These are phyloP conservation scores for Leccinum subspadiceum DNA, from an alignment of 1,284 basidiomycete genomes.

Conservation along the genomic window DNA sequence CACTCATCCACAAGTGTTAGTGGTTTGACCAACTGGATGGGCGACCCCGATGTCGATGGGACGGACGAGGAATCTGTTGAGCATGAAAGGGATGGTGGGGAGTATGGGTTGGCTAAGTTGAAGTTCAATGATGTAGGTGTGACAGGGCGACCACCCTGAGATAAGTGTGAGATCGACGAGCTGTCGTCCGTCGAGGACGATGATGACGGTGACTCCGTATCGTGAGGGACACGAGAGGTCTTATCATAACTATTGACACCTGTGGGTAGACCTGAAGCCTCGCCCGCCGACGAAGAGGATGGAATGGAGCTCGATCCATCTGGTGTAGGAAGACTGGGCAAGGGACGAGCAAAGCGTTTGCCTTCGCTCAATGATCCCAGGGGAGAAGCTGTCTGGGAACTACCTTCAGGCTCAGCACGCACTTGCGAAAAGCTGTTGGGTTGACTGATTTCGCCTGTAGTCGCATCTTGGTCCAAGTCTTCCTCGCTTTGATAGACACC, in stretches of 20 bases:
- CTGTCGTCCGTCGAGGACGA: slow-evolving; percentile 30
- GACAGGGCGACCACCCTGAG: slow-evolving; percentile 30
- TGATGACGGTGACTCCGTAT: slow-evolving; percentile 27
- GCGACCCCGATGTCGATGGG: slow-evolving; percentile 39
- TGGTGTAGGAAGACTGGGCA: slow-evolving; percentile 26
- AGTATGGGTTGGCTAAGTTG: slow-evolving; percentile 33
- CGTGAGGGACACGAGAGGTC: slow-evolving; percentile 8
- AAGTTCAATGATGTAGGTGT: slow-evolving; percentile 41
- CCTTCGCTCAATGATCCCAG: slow-evolving; percentile 13
- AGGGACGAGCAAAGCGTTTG: slow-evolving; percentile 25
- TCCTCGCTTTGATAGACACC: slow-evolving; percentile 22
- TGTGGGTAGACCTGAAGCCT: slow-evolving; percentile 5
- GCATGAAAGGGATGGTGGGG: slow-evolving; percentile 42
- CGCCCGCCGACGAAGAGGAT: slow-evolving; percentile 8
- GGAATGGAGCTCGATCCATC: slow-evolving; percentile 5
- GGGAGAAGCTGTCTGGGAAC: neutral
- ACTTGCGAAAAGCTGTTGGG: neutral
- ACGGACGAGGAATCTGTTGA: slow-evolving; percentile 46
- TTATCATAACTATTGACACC: slow-evolving; percentile 2
- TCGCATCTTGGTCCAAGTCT: slow-evolving; percentile 6
- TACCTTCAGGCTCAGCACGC: neutral
- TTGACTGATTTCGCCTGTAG: slow-evolving; percentile 3
- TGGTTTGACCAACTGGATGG: slow-evolving; percentile 31
- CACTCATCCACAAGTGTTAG: slow-evolving; percentile 26
- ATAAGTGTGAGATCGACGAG: slow-evolving; percentile 31